phyloP scores from a whole-genome alignment of 2,329 filamentous ascomycete genomes.

The Fusarium napiforme region DNA sequence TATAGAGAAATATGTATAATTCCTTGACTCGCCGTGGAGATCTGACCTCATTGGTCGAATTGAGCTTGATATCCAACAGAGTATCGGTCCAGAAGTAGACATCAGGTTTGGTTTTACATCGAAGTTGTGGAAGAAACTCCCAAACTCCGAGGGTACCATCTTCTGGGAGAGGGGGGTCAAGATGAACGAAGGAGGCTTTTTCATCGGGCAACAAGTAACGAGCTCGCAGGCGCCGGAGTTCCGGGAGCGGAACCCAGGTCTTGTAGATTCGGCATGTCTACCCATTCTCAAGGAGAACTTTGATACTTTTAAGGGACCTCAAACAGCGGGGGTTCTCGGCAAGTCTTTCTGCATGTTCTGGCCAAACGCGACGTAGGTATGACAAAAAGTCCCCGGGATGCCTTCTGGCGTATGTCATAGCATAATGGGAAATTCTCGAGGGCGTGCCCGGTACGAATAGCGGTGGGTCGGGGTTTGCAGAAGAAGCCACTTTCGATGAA shows the following conservation, averaged over 20 bases:
- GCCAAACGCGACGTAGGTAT: neutral
- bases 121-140: neutral
- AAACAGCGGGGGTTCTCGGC: too few species aligned
- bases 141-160: neutral
- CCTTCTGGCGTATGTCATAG: neutral
- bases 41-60: neutral
- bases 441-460: too few species aligned
- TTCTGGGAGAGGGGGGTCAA: neutral
- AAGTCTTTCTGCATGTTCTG: neutral
- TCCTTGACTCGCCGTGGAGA: neutral
- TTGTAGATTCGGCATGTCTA: neutral
- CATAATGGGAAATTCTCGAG: too few species aligned
- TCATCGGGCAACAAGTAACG: neutral
- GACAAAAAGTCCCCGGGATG: neutral
- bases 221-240: neutral
- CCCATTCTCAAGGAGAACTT: neutral
- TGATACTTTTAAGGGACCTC: too few species aligned
- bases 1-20: neutral
- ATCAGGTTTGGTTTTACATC: neutral
- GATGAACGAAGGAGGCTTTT: neutral
- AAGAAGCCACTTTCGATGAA: too few species aligned
- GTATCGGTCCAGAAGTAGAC: neutral
- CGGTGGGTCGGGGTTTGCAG: too few species aligned
- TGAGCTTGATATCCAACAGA: neutral
- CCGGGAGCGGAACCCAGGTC: neutral